phyloP scores from a whole-genome alignment of 306 rosid species.

The Lablab purpureus region DNA sequence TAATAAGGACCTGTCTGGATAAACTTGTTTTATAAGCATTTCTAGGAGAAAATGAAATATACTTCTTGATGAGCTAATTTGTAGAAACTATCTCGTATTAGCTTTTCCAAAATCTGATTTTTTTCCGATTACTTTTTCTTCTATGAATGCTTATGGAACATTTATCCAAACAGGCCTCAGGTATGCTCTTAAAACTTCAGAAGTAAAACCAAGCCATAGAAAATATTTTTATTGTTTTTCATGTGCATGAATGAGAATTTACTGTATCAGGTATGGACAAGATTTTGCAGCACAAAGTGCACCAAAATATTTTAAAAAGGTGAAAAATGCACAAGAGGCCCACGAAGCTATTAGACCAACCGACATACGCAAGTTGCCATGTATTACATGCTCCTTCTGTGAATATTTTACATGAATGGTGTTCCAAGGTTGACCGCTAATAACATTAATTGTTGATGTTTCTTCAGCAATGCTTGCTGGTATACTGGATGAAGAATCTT shows the following conservation, averaged over 20 bases:
- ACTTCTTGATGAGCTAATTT: too few species aligned
- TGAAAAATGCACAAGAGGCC: slow-evolving; percentile 99
- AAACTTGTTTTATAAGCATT: too few species aligned
- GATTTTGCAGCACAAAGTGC: slow-evolving; percentile 66
- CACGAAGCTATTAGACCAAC: slow-evolving; percentile 99
- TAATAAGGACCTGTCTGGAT: not conserved
- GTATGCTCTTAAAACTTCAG: not conserved
- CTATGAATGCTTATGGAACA: too few species aligned
- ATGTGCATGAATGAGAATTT: slow-evolving; percentile 40
- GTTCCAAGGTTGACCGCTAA: slow-evolving; percentile 37
- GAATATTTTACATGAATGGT: slow-evolving; percentile 44
- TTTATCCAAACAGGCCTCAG: not conserved
- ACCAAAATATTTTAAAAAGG: slow-evolving; percentile 86
- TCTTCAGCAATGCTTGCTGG: slow-evolving; percentile 74
- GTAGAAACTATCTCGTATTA: not conserved
- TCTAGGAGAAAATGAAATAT: not conserved
- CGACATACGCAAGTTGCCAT: slow-evolving; percentile 80
- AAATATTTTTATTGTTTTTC: not conserved
- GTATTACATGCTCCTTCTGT: slow-evolving; percentile 58
- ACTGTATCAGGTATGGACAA: slow-evolving; percentile 77
- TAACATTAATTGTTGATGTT: slow-evolving; percentile 40
- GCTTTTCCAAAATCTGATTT: not conserved
- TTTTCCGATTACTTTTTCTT: not conserved
- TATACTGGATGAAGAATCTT: slow-evolving; percentile 78
- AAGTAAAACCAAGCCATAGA: slow-evolving; percentile 5